Evolutionary conservation across 2,329 filamentous ascomycete species (phyloP).

Genomic region (Colletotrichum camelliae): DNA sequence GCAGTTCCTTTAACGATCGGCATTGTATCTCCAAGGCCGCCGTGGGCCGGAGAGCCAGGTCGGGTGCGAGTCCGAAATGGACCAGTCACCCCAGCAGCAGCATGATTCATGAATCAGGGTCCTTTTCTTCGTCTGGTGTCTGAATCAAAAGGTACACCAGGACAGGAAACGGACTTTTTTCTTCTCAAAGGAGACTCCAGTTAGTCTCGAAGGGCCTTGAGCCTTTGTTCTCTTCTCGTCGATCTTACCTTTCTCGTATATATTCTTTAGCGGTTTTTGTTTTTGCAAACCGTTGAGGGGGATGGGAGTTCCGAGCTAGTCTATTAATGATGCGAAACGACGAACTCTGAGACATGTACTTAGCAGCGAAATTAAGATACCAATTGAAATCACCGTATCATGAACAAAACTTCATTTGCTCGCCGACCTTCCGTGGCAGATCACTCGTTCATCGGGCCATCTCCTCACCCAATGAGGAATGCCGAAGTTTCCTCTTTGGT

Average conservation of each 20-base stretch:
- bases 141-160: not conserved
- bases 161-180: not conserved
- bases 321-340: not conserved
- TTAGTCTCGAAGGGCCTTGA: not conserved
- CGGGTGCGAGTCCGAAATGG: not conserved
- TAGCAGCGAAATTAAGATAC: not conserved
- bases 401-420: not conserved
- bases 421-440: not conserved
- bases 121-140: not conserved
- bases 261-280: not conserved
- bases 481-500: not conserved
- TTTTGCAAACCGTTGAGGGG: not conserved
- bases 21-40: not conserved
- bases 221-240: not conserved
- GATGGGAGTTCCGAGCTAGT: not conserved
- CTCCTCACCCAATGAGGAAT: not conserved
- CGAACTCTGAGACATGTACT: not conserved
- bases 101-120: conserved; percentile 8
- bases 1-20: not conserved
- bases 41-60: not conserved
- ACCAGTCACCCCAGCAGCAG: not conserved
- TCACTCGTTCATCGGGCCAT: not conserved
- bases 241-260: not conserved
- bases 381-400: not conserved
- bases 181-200: not conserved